Base-by-base conservation (phyloP, 495 filamentous ascomycete species). In the Bryoglossum gracile region DNA sequence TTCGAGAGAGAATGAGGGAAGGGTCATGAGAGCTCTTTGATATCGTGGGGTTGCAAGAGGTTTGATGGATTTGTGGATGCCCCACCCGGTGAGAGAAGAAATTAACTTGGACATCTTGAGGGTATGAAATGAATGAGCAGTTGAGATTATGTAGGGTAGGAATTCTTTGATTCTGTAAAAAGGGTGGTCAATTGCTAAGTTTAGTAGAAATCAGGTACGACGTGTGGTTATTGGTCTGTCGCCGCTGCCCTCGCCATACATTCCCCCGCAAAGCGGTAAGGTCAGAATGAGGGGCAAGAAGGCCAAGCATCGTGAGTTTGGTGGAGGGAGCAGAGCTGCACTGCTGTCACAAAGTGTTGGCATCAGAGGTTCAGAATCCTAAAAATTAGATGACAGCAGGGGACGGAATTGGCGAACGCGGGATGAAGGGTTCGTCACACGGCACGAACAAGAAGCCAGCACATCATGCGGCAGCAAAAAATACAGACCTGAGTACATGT, bases 1-100 rank as follows among this genome's bases (percentile, higher is more conserved):
- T 45, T 62, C 51, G 25, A 62, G 53, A 18, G 59, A 62, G 48
- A 62, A 62, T 3, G 48, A 44, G 6, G 54, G 54, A 2, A 62
- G 43, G 16, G 57, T 60, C 50, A 51, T 51, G 14, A 50, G 33
- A 18, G 40, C 30, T 33, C 44, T 41, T 30, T 30, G 26, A 30
- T 13, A 13, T 30, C 26, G 26, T 13, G 26, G 26, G 26, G 5
- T 13, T 30, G 6, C 26, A 30, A 30, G n/a, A n/a, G n/a, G n/a
- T n/a, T n/a, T n/a, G n/a, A 30, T 30, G 5, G 26, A 30, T 30
- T 13, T 30, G 6, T 30, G 26, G 26, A 30, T 5, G 26, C 26
- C 13, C 26, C 26, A 30, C 5, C 26, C 6, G 13, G 26, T 13
- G 26, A 30, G 26, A 6, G 26, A 30, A 30, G 26, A 13, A 5